Evolutionary conservation across 306 rosid species (phyloP), one percentile per base, ranked within the genome.

Genomic region (Pterocarpus santalinus): DNA sequence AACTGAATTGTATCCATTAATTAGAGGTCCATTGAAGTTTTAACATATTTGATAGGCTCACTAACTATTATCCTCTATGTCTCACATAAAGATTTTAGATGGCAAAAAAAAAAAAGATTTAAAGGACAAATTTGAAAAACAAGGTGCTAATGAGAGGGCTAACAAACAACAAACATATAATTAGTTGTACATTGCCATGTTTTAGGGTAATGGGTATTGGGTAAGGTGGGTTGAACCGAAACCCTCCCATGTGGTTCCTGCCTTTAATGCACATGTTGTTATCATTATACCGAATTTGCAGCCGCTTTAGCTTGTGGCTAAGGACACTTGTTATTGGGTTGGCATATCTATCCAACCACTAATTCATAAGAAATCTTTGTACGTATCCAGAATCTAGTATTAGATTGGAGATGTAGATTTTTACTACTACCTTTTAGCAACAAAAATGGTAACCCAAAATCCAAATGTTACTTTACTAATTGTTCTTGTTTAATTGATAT

Each of bases 181-280:
- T 85, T 77, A 56, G 72, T 80, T 38, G 74, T 35, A 43, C 8
- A 83, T 58, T 9, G 81, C 2, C 72, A 77, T 65, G 75, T 81
- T 76, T 76, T 60, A 7, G n/a, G 28, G 28, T n/a, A 16, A 5
- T 4, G 22, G 85, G 2, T 76, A 65, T 77, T 76, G 73, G 78
- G 87, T 47, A 81, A 73, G 89, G 84, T 81, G 87, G 77, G 71
- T 76, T 69, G 79, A 81, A 79, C 80, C 52, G 32, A 75, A 80
- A 55, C 52, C 76, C 28, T 2, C 66, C 86, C 93, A 91, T 90
- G 97, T 91, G 97, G 72, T 73, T 88, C 72, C 36, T 81, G 83
- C 81, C 86, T 81, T 83, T 82, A 90, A 85, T 75, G 91, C 90
- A 90, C 94, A 85, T 77, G 93, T 81, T 79, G 69, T 74, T 77